phyloP scores from a whole-genome alignment of 768 basidiomycete species.

The Megacollybia marginata region DNA sequence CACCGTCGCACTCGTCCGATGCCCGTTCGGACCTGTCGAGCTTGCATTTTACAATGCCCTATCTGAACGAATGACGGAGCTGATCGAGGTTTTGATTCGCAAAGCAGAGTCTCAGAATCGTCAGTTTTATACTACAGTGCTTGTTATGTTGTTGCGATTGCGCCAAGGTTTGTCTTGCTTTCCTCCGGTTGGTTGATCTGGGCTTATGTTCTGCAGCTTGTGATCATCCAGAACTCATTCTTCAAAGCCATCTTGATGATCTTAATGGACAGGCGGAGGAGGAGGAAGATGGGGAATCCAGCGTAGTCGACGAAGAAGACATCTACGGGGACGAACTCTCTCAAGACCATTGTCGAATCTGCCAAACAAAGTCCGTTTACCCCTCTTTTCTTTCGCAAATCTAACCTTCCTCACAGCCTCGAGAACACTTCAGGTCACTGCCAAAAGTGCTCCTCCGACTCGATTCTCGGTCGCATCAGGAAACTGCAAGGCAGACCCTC shows the following conservation, averaged over 20 bases:
- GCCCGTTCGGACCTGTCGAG: background rate
- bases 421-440: constrained; percentile 28
- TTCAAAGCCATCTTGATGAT: background rate
- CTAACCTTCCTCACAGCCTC: background rate
- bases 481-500: constrained; percentile 50
- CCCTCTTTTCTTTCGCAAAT: background rate
- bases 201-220: background rate
- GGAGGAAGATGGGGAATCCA: background rate
- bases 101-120: background rate
- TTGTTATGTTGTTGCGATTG: background rate
- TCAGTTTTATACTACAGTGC: background rate
- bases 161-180: background rate
- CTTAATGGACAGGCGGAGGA: background rate
- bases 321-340: background rate
- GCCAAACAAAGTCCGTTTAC: background rate
- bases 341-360: constrained; percentile 32
- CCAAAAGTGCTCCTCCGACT: constrained; percentile 42
- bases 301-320: background rate
- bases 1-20: background rate
- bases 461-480: constrained; percentile 48
- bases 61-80: background rate
- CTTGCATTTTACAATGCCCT: background rate
- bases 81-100: background rate
- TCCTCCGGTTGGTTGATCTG: no score
- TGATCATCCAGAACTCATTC: background rate